A percentile compares a stretch with the other conserved stretches of the same genome.
These are phyloP conservation scores for Alternaria angustiovoidea DNA, from an alignment of 2,329 filamentous ascomycete species.

Conservation along the genomic window DNA sequence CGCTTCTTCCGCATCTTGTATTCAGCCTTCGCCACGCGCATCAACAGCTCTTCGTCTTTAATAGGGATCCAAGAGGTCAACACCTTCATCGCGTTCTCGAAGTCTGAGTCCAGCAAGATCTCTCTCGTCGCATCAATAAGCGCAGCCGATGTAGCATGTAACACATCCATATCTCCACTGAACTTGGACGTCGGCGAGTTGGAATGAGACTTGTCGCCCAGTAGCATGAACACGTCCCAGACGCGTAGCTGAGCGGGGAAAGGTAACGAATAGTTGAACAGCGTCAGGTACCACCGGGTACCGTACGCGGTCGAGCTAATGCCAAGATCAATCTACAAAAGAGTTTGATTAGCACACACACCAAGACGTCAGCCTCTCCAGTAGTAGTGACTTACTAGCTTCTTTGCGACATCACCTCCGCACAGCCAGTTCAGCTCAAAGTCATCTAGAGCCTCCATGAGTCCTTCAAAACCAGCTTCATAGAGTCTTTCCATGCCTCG, in stretches of 20 bases:
- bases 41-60: slow-evolving; percentile 90
- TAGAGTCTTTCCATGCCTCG: slow-evolving; percentile 88
- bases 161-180: slow-evolving; percentile 77
- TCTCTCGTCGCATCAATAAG: slow-evolving; percentile 90
- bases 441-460: slow-evolving; percentile 85
- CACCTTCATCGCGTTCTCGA: slow-evolving; percentile 98
- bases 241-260: slow-evolving; percentile 93
- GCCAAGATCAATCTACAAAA: slow-evolving; percentile 70
- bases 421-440: slow-evolving; percentile 86
- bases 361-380: background rate
- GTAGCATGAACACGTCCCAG: slow-evolving; percentile 97
- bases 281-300: slow-evolving; percentile 94
- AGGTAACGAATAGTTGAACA: slow-evolving; percentile 96
- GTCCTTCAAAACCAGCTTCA: slow-evolving; percentile 79
- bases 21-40: slow-evolving; percentile 87
- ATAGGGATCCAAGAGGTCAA: slow-evolving; percentile 93
- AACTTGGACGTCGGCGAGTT: slow-evolving; percentile 45
- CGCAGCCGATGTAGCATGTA: slow-evolving; percentile 89
- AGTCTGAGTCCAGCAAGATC: slow-evolving; percentile 89
- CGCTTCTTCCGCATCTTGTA: slow-evolving; percentile 74
- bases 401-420: slow-evolving; percentile 77
- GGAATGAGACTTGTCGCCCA: slow-evolving; percentile 73
- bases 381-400: slow-evolving; percentile 68
- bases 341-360: slow-evolving; percentile 27
- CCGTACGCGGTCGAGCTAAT: slow-evolving; percentile 94